phyloP scores from a whole-genome alignment of 2,329 filamentous ascomycete species.

The Fusarium sp. region DNA sequence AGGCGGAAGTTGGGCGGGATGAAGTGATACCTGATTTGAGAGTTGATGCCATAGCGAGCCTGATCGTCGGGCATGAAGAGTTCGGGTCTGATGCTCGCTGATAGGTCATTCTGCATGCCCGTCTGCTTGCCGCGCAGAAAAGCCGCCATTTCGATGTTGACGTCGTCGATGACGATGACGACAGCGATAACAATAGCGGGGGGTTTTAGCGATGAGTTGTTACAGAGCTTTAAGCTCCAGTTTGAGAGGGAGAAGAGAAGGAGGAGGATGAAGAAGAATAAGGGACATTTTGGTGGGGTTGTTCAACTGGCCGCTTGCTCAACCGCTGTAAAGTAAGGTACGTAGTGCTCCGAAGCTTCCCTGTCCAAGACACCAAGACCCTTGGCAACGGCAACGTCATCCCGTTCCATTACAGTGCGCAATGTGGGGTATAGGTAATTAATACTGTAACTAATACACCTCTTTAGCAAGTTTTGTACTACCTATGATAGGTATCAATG shows the following conservation, averaged over 20 bases:
- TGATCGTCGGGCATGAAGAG: conserved; percentile 89
- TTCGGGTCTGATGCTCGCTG: conserved; percentile 82
- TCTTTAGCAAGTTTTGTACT: neutral
- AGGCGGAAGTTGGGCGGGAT: conserved; percentile 17
- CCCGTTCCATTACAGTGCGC: conserved; percentile 22
- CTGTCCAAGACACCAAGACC: conserved; percentile 30
- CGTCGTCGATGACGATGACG: conserved; percentile 11
- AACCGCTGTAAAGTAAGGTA: neutral
- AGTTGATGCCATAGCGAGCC: conserved; percentile 85
- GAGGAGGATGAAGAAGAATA: conserved; percentile 22
- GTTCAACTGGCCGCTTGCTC: conserved; percentile 9
- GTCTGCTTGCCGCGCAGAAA: conserved; percentile 94
- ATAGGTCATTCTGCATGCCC: conserved; percentile 92
- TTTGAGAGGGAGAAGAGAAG: neutral
- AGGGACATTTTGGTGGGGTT: conserved; percentile 42
- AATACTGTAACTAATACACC: conserved; percentile 1
- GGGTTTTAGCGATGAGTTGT: conserved; percentile 19
- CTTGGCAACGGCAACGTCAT: conserved; percentile 41
- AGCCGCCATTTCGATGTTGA: conserved; percentile 75
- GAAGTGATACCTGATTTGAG: conserved; percentile 71
- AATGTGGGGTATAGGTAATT: neutral
- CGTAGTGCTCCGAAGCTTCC: conserved; percentile 30
- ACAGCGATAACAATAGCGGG: neutral
- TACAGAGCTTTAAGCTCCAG: conserved; percentile 32
- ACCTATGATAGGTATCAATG: neutral